phyloP scores from a whole-genome alignment of 345 rosid genomes.

The Populus euphratica region DNA sequence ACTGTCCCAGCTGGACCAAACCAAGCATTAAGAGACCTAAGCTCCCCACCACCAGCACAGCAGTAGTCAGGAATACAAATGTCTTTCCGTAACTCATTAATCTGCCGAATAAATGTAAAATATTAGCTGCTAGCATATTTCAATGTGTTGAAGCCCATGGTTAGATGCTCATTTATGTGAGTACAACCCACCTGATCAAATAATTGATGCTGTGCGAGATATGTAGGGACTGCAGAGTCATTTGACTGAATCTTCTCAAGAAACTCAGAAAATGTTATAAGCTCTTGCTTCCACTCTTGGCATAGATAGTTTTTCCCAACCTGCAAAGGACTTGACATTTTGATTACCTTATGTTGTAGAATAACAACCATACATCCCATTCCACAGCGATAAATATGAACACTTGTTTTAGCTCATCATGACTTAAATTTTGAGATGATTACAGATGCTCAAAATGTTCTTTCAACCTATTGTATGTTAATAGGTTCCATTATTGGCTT shows the following conservation, averaged over 20 bases:
- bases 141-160: slow-evolving; percentile 10
- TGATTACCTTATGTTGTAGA: neutral
- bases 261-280: slow-evolving; percentile 82
- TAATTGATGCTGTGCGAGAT: slow-evolving; percentile 94
- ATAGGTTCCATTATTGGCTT: too few relatives aligned
- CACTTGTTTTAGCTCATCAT: too few relatives aligned
- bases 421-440: too few relatives aligned
- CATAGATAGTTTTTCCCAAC: slow-evolving; percentile 92
- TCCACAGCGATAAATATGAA: neutral
- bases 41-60: slow-evolving; percentile 89
- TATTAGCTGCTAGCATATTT: slow-evolving; percentile 14
- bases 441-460: too few relatives aligned
- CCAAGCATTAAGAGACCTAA: slow-evolving; percentile 89
- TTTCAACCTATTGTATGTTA: too few relatives aligned
- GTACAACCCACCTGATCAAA: slow-evolving; percentile 73
- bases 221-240: slow-evolving; percentile 50
- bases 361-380: neutral
- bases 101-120: slow-evolving; percentile 40
- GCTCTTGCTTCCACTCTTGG: slow-evolving; percentile 96
- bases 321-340: slow-evolving; percentile 44
- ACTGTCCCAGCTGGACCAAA: slow-evolving; percentile 95
- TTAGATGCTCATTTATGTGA: neutral
- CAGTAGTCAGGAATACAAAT: slow-evolving; percentile 91
- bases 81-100: slow-evolving; percentile 75
- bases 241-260: slow-evolving; percentile 68